These are phyloP conservation scores for Oropetium thomaeum DNA, from an alignment of 176 grass and related monocot species.

Conservation along the genomic window DNA sequence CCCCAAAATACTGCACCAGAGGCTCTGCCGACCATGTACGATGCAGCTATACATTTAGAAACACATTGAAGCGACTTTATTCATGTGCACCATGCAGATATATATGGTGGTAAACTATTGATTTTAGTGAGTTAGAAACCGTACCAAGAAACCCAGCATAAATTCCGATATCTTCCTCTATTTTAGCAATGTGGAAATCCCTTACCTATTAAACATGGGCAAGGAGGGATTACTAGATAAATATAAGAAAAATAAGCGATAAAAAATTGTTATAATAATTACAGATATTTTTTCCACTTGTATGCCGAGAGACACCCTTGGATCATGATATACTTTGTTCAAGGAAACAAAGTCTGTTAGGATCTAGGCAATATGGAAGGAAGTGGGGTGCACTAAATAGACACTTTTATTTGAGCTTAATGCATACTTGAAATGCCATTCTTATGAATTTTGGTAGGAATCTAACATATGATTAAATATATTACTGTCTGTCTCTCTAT, in stretches of 20 bases:
- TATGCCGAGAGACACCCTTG: not conserved
- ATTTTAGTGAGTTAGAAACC: not conserved
- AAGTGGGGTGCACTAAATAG: too few relatives aligned
- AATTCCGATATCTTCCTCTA: constrained; percentile 57
- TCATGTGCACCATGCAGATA: not conserved
- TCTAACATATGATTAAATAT: too few relatives aligned
- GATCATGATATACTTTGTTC: too few relatives aligned
- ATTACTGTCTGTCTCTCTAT: too few relatives aligned
- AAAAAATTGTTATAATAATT: not conserved
- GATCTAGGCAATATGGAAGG: too few relatives aligned
- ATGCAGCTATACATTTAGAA: constrained; percentile 42
- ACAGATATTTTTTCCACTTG: not conserved
- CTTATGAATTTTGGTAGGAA: too few relatives aligned
- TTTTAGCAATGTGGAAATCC: constrained; percentile 44
- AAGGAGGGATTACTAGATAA: not conserved
- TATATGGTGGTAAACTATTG: not conserved
- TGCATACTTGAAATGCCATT: too few relatives aligned
- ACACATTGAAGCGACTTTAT: not conserved
- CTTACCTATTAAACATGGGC: constrained; percentile 20
- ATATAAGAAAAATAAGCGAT: not conserved
- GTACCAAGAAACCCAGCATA: constrained; percentile 64
- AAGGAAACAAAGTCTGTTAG: too few relatives aligned
- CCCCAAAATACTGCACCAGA: constrained; percentile 37
- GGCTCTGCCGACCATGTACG: constrained; percentile 57
- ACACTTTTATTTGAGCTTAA: too few relatives aligned